phyloP scores from a whole-genome alignment of 192 early-diverging fungal genomes.

The Backusella mclennaniae region DNA sequence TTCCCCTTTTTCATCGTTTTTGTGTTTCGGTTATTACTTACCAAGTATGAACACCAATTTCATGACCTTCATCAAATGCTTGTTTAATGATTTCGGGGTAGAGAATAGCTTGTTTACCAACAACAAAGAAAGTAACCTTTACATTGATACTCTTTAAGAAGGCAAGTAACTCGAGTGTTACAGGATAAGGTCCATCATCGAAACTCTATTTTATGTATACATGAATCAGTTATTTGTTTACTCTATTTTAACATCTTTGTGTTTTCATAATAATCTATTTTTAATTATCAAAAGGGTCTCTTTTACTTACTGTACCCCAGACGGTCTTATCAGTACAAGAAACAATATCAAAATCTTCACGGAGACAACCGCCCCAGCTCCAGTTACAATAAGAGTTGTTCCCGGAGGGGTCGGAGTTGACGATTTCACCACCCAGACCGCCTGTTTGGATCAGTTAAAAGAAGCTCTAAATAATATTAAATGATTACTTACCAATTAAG shows the following conservation, averaged over 20 bases:
- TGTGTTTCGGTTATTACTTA: background rate
- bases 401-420: constrained; percentile 11
- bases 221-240: background rate
- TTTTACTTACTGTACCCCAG: constrained; percentile 39
- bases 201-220: constrained; percentile 32
- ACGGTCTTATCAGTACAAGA: constrained; percentile 41
- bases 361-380: constrained; percentile 47
- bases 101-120: constrained; percentile 50
- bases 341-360: constrained; percentile 33
- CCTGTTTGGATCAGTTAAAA: background rate
- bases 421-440: constrained; percentile 8
- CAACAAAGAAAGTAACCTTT: constrained; percentile 55
- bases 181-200: constrained; percentile 52
- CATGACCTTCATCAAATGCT: constrained; percentile 35
- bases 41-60: constrained; percentile 45
- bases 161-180: constrained; percentile 40
- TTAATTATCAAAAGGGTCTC: background rate
- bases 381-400: constrained; percentile 47
- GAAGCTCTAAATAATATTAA: background rate
- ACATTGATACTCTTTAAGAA: constrained; percentile 35
- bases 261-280: background rate
- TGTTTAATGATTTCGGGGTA: constrained; percentile 38
- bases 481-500: constrained; percentile 23
- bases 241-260: background rate
- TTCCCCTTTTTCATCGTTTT: background rate